These are phyloP conservation scores for Betula pendula DNA, from an alignment of 306 rosid species.

Conservation along the genomic window DNA sequence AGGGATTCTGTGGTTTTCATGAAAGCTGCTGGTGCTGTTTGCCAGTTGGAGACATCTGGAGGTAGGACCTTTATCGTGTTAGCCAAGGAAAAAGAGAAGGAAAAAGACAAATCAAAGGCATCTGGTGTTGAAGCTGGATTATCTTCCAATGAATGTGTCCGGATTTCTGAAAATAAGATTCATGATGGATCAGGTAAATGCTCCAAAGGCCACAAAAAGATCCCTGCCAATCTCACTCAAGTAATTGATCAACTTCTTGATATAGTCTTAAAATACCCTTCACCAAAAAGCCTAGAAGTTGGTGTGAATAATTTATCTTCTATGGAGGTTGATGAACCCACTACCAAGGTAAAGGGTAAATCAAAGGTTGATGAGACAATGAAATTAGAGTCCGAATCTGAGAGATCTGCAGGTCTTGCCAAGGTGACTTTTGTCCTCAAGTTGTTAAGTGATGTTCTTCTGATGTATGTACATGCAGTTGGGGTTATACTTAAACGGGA, in stretches of 20 bases:
- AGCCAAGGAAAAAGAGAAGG: slow-evolving; percentile 84
- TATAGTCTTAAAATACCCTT: slow-evolving; percentile 82
- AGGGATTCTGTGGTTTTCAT: slow-evolving; percentile 95
- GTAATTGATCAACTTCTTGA: slow-evolving; percentile 97
- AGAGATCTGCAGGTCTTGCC: slow-evolving; percentile 85
- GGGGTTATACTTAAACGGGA: slow-evolving; percentile 92
- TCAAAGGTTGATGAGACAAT: slow-evolving; percentile 77
- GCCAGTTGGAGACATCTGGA: slow-evolving; percentile 92
- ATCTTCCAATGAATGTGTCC: slow-evolving; percentile 71
- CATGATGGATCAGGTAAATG: slow-evolving; percentile 83
- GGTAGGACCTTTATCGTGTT: slow-evolving; percentile 81
- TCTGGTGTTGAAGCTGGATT: slow-evolving; percentile 64
- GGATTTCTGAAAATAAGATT: slow-evolving; percentile 75
- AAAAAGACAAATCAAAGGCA: slow-evolving; percentile 76
- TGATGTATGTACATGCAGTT: slow-evolving; percentile 92
- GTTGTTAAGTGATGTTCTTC: slow-evolving; percentile 87
- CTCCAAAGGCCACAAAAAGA: slow-evolving; percentile 81
- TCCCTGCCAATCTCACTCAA: slow-evolving; percentile 88
- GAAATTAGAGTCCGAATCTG: slow-evolving; percentile 66
- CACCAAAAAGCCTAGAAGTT: slow-evolving; percentile 52
- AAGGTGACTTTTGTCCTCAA: slow-evolving; percentile 94
- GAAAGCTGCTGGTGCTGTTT: slow-evolving; percentile 89
- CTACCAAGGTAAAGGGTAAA: slow-evolving; percentile 90
- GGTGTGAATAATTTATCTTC: slow-evolving; percentile 46
- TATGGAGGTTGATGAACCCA: slow-evolving; percentile 93